Conservation (phyloP, 2,329 filamentous ascomycete genomes). For the Coniochaeta hoffmannii region DNA sequence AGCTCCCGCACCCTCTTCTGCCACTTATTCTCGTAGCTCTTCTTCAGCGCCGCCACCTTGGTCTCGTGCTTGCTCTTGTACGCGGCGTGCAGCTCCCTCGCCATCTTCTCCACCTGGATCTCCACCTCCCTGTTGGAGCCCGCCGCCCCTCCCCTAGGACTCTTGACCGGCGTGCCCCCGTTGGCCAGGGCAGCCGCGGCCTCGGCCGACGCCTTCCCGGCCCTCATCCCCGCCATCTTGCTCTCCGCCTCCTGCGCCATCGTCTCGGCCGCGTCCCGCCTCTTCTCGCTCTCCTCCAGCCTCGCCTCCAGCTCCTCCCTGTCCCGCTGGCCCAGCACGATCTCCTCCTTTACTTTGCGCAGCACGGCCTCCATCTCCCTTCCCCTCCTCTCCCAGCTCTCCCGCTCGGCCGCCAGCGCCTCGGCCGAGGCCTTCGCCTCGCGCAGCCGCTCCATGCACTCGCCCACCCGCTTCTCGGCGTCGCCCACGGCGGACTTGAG, state of each 20-base stretch:
- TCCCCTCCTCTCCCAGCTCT: conserved; percentile 76
- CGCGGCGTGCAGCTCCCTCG: conserved; percentile 82
- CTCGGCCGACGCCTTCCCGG: conserved; percentile 44
- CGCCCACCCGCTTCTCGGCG: conserved; percentile 85
- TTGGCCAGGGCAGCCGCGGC: conserved; percentile 12
- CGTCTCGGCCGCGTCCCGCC: conserved; percentile 65
- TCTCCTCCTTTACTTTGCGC: conserved; percentile 72
- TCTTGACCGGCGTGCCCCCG: conserved; percentile 21
- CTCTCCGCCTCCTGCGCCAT: conserved; percentile 70
- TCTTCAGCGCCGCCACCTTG: conserved; percentile 86
- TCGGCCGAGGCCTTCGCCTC: conserved; percentile 68
- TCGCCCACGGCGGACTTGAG: conserved; percentile 83
- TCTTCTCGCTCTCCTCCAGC: conserved; percentile 69
- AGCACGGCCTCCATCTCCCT: conserved; percentile 81
- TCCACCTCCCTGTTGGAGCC: conserved; percentile 59
- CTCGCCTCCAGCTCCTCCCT: conserved; percentile 70
- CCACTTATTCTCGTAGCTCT: conserved; percentile 77
- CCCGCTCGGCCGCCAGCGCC: conserved; percentile 65
- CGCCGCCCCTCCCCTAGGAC: conserved; percentile 16
- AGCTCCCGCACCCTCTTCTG: conserved; percentile 81
- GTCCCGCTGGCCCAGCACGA: conserved; percentile 70
- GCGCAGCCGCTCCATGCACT: conserved; percentile 74
- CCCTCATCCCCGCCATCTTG: conserved; percentile 67
- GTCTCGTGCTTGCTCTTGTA: conserved; percentile 98
- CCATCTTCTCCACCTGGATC: conserved; percentile 79